phyloP scores from a whole-genome alignment of 371 early-diverging fungal genomes.

The Mucor circinelloides region DNA sequence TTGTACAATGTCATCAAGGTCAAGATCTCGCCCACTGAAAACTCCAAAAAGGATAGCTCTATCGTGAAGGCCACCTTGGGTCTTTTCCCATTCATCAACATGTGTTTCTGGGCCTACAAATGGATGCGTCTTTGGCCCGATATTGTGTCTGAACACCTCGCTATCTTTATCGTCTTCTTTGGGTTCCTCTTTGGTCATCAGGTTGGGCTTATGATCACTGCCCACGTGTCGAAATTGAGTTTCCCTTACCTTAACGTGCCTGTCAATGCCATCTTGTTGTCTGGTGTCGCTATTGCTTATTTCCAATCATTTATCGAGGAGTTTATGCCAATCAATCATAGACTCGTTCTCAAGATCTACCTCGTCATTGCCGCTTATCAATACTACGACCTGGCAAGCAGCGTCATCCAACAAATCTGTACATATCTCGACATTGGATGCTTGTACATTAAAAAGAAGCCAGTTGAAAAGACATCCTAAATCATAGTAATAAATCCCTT shows the following conservation, averaged over 20 bases:
- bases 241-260: constrained; percentile 81
- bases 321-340: constrained; percentile 42
- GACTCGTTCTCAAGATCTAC: constrained; percentile 25
- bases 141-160: constrained; percentile 64
- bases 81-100: constrained; percentile 66
- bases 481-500: constrained; percentile 3
- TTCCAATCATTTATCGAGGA: constrained; percentile 49
- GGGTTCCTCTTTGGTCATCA: constrained; percentile 86
- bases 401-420: constrained; percentile 84
- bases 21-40: constrained; percentile 37
- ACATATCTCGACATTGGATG: constrained; percentile 83
- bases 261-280: constrained; percentile 39
- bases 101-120: constrained; percentile 51
- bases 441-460: constrained; percentile 75
- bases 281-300: constrained; percentile 72
- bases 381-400: constrained; percentile 72
- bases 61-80: constrained; percentile 61
- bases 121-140: constrained; percentile 79
- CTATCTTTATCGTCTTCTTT: constrained; percentile 67
- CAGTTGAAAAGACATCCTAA: constrained; percentile 21
- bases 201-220: constrained; percentile 83
- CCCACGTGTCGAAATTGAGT: constrained; percentile 80
- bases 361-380: constrained; percentile 29
- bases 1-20: constrained; percentile 36
- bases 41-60: constrained; percentile 49